These are phyloP conservation scores for Petunia hybrid DNA, from an alignment of 305 asterid genomes.

Conservation along the genomic window DNA sequence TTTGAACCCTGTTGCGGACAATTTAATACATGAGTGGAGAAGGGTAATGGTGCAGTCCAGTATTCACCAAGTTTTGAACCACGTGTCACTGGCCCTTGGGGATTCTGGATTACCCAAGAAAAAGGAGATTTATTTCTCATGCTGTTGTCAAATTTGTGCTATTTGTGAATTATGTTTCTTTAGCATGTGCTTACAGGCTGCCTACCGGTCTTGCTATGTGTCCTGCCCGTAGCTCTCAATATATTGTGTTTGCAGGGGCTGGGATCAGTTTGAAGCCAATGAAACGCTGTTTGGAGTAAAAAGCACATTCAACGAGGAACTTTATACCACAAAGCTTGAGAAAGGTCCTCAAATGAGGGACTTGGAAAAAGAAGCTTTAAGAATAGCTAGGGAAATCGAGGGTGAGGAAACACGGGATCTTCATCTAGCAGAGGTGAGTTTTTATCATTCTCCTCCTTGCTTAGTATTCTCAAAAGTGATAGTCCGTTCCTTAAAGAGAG, in stretches of 20 bases:
- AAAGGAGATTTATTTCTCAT: background rate
- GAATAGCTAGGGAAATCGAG: conserved; percentile 94
- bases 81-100: too few relatives aligned
- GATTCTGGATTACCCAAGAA: too few relatives aligned
- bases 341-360: conserved; percentile 92
- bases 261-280: conserved; percentile 97
- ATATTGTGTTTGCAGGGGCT: conserved; percentile 61
- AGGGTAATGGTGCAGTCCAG: too few relatives aligned
- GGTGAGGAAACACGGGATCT: conserved; percentile 93
- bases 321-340: conserved; percentile 94
- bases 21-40: too few relatives aligned
- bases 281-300: conserved; percentile 90
- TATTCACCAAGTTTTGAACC: too few relatives aligned
- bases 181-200: background rate
- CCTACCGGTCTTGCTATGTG: background rate
- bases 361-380: conserved; percentile 82
- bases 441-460: background rate
- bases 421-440: conserved; percentile 93
- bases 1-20: too few relatives aligned
- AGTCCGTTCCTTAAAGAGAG: background rate
- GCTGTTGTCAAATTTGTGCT: conserved; percentile 19
- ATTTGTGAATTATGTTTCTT: conserved; percentile 9
- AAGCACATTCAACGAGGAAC: conserved; percentile 93
- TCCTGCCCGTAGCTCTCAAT: background rate
- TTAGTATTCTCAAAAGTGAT: background rate